Evolutionary conservation across 352 stramenopile genomes (phyloP).

Genomic region (Phytopythium ostracodes): DNA sequence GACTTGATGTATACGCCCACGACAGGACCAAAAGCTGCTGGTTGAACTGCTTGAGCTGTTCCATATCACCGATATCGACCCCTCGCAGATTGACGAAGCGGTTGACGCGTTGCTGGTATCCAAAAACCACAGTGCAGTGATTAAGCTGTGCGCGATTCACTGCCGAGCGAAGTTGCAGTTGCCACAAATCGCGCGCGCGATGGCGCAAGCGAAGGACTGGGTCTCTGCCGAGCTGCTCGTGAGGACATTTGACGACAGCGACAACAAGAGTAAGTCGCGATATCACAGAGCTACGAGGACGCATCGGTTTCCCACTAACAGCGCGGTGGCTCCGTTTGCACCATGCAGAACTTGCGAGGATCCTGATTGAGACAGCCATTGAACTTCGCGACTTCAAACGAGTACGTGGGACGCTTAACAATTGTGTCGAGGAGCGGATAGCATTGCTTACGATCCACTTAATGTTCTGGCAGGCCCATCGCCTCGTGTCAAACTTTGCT

Average conservation of each 20-base stretch:
- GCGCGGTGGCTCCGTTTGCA: neutral
- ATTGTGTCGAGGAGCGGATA: neutral
- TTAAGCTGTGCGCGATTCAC: conserved; percentile 44
- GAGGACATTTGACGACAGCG: conserved; percentile 27
- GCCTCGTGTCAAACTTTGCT: conserved; percentile 44
- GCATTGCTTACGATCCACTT: neutral
- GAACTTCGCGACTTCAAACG: conserved; percentile 53
- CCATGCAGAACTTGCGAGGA: conserved; percentile 27
- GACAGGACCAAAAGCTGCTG: conserved; percentile 49
- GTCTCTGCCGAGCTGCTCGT: conserved; percentile 45
- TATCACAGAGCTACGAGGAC: neutral
- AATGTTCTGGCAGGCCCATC: conserved; percentile 32
- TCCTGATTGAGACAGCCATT: conserved; percentile 52
- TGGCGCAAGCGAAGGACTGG: conserved; percentile 59
- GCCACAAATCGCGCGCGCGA: conserved; percentile 22
- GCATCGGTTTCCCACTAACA: neutral
- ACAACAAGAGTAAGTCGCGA: neutral
- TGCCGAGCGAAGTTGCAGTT: conserved; percentile 28
- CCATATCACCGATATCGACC: conserved; percentile 28
- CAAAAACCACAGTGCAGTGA: conserved; percentile 45
- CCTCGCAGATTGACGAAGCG: conserved; percentile 13
- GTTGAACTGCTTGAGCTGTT: conserved; percentile 63
- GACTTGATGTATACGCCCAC: neutral
- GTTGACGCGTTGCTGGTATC: conserved; percentile 24
- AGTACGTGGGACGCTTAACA: conserved; percentile 12